Conservation (phyloP, 768 basidiomycete genomes). For the Amanita phalloides region DNA sequence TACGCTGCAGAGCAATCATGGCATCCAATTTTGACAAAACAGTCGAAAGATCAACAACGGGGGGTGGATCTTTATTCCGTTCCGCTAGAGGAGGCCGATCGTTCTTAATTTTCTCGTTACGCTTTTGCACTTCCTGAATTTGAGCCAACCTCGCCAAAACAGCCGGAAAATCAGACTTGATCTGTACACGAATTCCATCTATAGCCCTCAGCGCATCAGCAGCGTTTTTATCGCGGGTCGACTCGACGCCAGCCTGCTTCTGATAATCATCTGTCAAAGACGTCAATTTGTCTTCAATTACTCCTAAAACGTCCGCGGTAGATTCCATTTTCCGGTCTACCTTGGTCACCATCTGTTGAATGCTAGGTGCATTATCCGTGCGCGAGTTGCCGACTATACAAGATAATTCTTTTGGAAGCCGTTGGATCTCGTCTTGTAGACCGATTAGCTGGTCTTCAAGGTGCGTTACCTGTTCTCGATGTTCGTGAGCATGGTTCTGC, state of each 20-base stretch:
- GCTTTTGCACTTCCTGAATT: conserved; percentile 16
- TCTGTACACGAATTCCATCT: conserved; percentile 26
- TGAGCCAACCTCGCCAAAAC: conserved; percentile 21
- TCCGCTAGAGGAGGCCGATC: conserved; percentile 1
- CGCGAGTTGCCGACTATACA: conserved; percentile 1
- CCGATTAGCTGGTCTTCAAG: conserved; percentile 7
- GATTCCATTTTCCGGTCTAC: conserved; percentile 18
- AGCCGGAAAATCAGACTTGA: conserved; percentile 26
- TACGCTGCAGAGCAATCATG: conserved; percentile 7
- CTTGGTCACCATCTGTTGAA: conserved; percentile 21
- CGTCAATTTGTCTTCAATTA: conserved; percentile 18
- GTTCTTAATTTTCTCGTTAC: conserved; percentile 1
- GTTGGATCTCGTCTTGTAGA: conserved; percentile 13
- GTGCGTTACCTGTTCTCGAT: conserved; percentile 1
- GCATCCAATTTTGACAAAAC: conserved; percentile 5
- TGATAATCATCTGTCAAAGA: conserved; percentile 10
- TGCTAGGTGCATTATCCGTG: conserved; percentile 13
- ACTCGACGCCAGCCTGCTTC: conserved; percentile 1
- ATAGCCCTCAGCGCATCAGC: conserved; percentile 21
- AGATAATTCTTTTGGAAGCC: conserved; percentile 6
- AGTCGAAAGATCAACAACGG: conserved; percentile 1
- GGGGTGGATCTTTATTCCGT: conserved; percentile 2
- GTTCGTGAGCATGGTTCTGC: neutral
- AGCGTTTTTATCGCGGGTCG: neutral
- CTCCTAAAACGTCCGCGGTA: conserved; percentile 15